Evolutionary conservation across 805 yeast genomes (phyloP).

Genomic region (Ogataea zsoltii): DNA sequence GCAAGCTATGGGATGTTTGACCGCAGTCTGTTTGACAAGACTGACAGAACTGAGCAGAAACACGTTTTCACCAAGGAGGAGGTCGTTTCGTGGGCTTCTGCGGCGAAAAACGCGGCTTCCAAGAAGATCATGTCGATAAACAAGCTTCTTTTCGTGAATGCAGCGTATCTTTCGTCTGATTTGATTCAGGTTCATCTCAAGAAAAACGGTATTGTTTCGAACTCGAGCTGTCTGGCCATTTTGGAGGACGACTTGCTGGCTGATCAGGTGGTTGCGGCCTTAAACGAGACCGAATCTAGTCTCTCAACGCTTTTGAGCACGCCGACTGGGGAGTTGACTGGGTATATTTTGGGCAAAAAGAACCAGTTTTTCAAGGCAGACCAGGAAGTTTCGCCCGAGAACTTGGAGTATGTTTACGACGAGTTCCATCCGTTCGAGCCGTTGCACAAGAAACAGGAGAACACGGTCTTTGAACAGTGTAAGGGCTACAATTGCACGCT

Average conservation of each 20-base stretch:
- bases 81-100: slow-evolving; percentile 43
- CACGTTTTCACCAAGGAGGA: slow-evolving; percentile 33
- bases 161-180: slow-evolving; percentile 78
- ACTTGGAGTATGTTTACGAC: slow-evolving; percentile 45
- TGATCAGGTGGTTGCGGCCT: slow-evolving; percentile 38
- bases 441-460: slow-evolving; percentile 28
- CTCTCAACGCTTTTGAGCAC: slow-evolving; percentile 40
- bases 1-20: slow-evolving; percentile 67
- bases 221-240: slow-evolving; percentile 35
- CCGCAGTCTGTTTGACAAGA: slow-evolving; percentile 41
- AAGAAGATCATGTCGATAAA: slow-evolving; percentile 60
- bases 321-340: slow-evolving; percentile 42
- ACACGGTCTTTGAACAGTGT: slow-evolving; percentile 42
- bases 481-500: slow-evolving; percentile 78
- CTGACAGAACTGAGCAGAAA: neutral
- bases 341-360: slow-evolving; percentile 63
- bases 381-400: slow-evolving; percentile 36
- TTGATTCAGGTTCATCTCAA: slow-evolving; percentile 62
- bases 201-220: slow-evolving; percentile 44
- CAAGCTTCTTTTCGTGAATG: slow-evolving; percentile 65
- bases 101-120: slow-evolving; percentile 37
- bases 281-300: slow-evolving; percentile 48
- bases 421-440: slow-evolving; percentile 60
- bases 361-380: slow-evolving; percentile 51
- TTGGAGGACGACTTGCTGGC: slow-evolving; percentile 31